Conservation (phyloP, 805 yeast species). For the Hanseniaspora singularis region DNA sequence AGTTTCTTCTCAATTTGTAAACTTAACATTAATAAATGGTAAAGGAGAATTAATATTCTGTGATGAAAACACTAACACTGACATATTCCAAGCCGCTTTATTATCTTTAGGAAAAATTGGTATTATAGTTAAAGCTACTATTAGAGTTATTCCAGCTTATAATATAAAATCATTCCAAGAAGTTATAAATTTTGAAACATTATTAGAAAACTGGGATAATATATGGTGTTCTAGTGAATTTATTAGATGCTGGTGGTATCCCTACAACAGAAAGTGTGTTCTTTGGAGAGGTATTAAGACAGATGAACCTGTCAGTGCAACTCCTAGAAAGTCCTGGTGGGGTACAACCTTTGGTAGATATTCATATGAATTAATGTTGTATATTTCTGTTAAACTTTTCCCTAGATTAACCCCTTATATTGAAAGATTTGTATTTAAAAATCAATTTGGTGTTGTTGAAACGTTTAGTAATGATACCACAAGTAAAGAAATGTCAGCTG, state of each 20-base stretch:
- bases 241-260: constrained; percentile 95
- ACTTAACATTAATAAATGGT: constrained; percentile 61
- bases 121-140: constrained; percentile 69
- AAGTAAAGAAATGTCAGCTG: neutral
- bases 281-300: constrained; percentile 85
- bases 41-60: constrained; percentile 51
- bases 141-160: constrained; percentile 74
- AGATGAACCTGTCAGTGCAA: constrained; percentile 41
- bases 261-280: constrained; percentile 74
- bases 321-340: constrained; percentile 69
- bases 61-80: constrained; percentile 46
- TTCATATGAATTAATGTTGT: constrained; percentile 66
- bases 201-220: constrained; percentile 59
- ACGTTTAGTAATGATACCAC: constrained; percentile 44
- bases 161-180: constrained; percentile 72
- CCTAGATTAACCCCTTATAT: constrained; percentile 74
- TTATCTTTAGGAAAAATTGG: constrained; percentile 88
- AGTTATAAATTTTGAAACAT: constrained; percentile 62
- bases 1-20: constrained; percentile 76
- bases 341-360: constrained; percentile 69
- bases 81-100: constrained; percentile 68
- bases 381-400: constrained; percentile 60
- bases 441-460: constrained; percentile 71
- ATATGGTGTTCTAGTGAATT: constrained; percentile 86
- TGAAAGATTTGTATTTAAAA: constrained; percentile 71